Conservation (phyloP, 257 asterid species). For the Oldenlandia corymbosa region DNA sequence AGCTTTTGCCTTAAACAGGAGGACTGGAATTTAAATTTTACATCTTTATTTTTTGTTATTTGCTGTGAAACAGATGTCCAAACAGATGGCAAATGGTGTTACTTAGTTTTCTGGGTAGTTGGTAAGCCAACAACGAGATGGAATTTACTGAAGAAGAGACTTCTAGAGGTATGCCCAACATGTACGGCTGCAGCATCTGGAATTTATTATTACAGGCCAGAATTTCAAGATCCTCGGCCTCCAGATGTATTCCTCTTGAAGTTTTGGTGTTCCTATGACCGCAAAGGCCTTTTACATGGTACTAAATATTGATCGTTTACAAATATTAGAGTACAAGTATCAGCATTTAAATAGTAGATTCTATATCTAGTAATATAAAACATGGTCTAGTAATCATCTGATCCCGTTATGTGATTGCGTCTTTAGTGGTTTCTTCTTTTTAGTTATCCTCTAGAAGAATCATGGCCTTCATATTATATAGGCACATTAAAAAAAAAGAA, state of each 20-base stretch:
- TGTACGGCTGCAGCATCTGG: conserved; percentile 53
- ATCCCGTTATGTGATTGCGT: not conserved
- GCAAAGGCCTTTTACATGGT: conserved; percentile 72
- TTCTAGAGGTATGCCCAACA: conserved; percentile 68
- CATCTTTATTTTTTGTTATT: not conserved
- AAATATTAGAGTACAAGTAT: not conserved
- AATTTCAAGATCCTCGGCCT: conserved; percentile 54
- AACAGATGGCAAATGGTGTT: conserved; percentile 86
- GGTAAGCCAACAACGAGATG: conserved; percentile 48
- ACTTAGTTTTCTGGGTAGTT: conserved; percentile 65
- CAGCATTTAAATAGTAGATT: not conserved
- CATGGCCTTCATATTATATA: conserved; percentile 2
- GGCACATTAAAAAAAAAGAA: too few species aligned
- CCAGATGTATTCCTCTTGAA: conserved; percentile 48
- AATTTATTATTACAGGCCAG: conserved; percentile 53
- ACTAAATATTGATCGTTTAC: conserved; percentile 17
- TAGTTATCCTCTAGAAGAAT: not conserved
- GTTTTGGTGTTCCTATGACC: conserved; percentile 59
- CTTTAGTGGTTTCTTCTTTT: not conserved
- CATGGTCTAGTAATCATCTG: not conserved
- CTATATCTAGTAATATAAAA: not conserved
- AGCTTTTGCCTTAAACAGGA: not conserved
- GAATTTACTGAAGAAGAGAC: conserved; percentile 56
- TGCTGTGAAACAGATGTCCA: conserved; percentile 45
- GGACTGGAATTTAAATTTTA: not conserved